Base-by-base conservation (phyloP, 345 rosid species). In the Barbarea vulgaris region DNA sequence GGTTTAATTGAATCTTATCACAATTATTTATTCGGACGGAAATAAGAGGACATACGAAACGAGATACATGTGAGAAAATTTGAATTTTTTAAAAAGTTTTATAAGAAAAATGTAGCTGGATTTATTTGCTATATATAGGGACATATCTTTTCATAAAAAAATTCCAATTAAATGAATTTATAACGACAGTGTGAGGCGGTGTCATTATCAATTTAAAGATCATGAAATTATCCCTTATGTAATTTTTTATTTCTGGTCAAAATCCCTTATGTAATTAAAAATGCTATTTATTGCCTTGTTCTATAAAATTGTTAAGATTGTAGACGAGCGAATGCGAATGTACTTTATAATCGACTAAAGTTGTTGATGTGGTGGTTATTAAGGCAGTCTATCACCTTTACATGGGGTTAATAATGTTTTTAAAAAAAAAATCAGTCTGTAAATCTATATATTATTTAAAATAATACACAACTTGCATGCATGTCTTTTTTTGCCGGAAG, bases 401-500 rank as follows among this genome's bases (percentile, higher is more conserved):
- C 6, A 15, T 10, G 41, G 11, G 31, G 22, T 33, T 21, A 47
- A 21, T 3, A 22, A 67, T 14, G 58, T 47, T 19, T 10, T 0
- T 0, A 10, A 3, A 9, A 19, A 4, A 57, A 56, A 31, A 9
- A 7, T 27, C 17, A 10, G 11, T 60, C 37, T 34, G 46, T 53
- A 25, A 6, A 27, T 27, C 3, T 48, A 3, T 9, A 14, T 53
- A 54, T 14, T 6, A 25, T 4, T 30, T 56, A 3, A 15, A 28
- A 53, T 17, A 67, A 17, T 42, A 56, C 11, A 42, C 55, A 65
- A 55, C 48, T 65, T 74, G 59, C 78, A 24, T 31, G 57, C 57
- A 41, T 73, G 19, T 64, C 9, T 42, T 25, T 30, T n/a, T 70
- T 57, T 4, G 51, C 52, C 36, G 12, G 18, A 25, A 10, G 55